Evolutionary conservation across 306 rosid genomes (phyloP).

Genomic region (Parietaria judaica): DNA sequence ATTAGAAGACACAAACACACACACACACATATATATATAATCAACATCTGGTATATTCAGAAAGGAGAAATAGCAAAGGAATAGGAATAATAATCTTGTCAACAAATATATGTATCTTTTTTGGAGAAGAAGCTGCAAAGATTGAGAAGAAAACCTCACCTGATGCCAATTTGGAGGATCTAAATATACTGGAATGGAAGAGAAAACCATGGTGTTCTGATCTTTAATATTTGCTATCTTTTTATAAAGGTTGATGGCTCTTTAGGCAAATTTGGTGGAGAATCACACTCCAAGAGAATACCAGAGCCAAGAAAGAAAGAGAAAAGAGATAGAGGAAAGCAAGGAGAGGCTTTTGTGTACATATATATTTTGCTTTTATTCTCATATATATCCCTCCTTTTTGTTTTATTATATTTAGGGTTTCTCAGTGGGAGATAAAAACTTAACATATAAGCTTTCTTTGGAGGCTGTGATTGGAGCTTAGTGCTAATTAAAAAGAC

Average conservation of each 20-base stretch:
- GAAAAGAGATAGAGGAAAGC: constrained; percentile 37
- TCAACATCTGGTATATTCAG: constrained; percentile 53
- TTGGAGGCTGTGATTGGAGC: constrained; percentile 33
- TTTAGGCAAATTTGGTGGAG: constrained; percentile 91
- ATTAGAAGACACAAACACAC: too few relatives aligned
- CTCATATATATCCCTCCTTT: constrained; percentile 55
- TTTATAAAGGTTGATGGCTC: constrained; percentile 87
- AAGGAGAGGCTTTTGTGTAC: constrained; percentile 52
- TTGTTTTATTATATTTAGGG: constrained; percentile 87
- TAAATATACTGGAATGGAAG: constrained; percentile 93
- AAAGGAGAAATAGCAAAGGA: constrained; percentile 50
- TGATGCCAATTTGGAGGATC: constrained; percentile 98
- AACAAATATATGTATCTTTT: constrained; percentile 7
- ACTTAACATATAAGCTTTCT: constrained; percentile 79
- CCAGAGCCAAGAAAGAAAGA: constrained; percentile 67
- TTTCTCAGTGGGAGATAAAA: constrained; percentile 65
- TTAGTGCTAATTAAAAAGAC: constrained; percentile 24
- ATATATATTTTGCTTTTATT: constrained; percentile 78
- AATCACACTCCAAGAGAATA: constrained; percentile 86
- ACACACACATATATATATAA: background rate
- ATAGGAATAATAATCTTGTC: constrained; percentile 72
- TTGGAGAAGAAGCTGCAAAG: constrained; percentile 15
- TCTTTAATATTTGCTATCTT: constrained; percentile 25
- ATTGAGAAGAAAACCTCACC: constrained; percentile 48
- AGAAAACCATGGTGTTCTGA: constrained; percentile 75